Evolutionary conservation across 257 asterid genomes (phyloP).

Genomic region (Eucommia ulmoides): DNA sequence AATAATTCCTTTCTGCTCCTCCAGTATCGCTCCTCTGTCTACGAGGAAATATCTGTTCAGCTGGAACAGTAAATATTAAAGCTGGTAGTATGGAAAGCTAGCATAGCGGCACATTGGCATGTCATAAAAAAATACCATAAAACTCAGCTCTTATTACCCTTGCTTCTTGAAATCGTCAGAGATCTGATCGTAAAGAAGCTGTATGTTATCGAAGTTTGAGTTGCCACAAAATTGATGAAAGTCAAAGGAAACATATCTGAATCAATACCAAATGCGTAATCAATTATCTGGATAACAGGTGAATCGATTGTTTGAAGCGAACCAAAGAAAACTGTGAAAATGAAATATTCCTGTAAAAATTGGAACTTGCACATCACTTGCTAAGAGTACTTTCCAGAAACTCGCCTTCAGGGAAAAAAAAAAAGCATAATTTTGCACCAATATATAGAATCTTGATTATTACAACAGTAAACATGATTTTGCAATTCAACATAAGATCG

Average conservation of each 20-base stretch:
- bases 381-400: too few species aligned
- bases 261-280: slow-evolving; percentile 15
- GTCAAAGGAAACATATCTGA: slow-evolving; percentile 84
- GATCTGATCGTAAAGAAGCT: slow-evolving; percentile 60
- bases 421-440: too few species aligned
- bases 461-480: too few species aligned
- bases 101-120: slow-evolving; percentile 18
- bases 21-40: slow-evolving; percentile 61
- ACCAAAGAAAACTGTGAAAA: too few species aligned
- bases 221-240: slow-evolving; percentile 80
- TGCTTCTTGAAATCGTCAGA: slow-evolving; percentile 74
- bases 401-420: too few species aligned
- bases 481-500: too few species aligned
- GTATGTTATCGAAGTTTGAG: slow-evolving; percentile 70
- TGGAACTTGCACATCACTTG: too few species aligned
- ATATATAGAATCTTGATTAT: too few species aligned
- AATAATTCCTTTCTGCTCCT: slow-evolving; percentile 71
- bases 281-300: too few species aligned
- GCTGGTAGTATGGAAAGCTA: slow-evolving; percentile 33
- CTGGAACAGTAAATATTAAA: slow-evolving; percentile 68
- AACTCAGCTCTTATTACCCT: slow-evolving; percentile 68
- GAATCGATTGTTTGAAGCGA: too few species aligned
- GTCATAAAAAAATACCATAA: slow-evolving; percentile 18
- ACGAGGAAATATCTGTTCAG: slow-evolving; percentile 91
- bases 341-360: too few species aligned